Evolutionary conservation across 352 stramenopile genomes (phyloP), one percentile per base, ranked within the genome.

Genomic region (Pythium utonaiense): DNA sequence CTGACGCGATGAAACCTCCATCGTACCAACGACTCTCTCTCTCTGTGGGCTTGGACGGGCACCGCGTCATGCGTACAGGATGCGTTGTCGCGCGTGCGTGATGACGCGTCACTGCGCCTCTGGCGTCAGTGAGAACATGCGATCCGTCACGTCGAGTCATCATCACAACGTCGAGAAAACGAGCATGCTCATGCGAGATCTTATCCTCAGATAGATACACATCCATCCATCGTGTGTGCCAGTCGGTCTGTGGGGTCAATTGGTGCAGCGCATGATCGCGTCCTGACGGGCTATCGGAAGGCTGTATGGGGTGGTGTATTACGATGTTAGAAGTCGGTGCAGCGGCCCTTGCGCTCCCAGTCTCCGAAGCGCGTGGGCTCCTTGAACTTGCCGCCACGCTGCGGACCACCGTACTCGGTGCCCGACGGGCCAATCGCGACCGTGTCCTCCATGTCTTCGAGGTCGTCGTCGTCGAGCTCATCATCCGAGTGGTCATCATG

Each of bases 291-390:
- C 9, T 9, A 33, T 33, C 28, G 5, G 9, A 33, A 33, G 25
- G 38, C 12, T 38, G 31, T 14, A 3, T 9, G 13, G 4, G 12
- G 6, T 31, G n/a, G 36, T 30, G 30, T 33, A 22, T 25, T 21
- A 50, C n/a, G 10, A n/a, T 38, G 25, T 30, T 66, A 98, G 73
- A 99, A 99, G 68, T 99, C 96, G 16, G 86, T 96, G 75, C 95
- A 98, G 14, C 96, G 80, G 19, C 96, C 96, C 66, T 98, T 98
- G 59, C 96, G 89, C 76, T 99, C 96, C 96, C 96, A 99, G 75
- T 99, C 96, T 44, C 96, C 96, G 73, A 97, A 99, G 31, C 96
- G 81, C 45, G 96, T 99, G 22, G 96, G 96, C 70, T 99, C 96
- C 51, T 91, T 87, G 40, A 98, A 82, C 67, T 89, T 83, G 51